Evolutionary conservation across 495 filamentous ascomycete genomes (phyloP).

Genomic region (Aspergillus panamensis): DNA sequence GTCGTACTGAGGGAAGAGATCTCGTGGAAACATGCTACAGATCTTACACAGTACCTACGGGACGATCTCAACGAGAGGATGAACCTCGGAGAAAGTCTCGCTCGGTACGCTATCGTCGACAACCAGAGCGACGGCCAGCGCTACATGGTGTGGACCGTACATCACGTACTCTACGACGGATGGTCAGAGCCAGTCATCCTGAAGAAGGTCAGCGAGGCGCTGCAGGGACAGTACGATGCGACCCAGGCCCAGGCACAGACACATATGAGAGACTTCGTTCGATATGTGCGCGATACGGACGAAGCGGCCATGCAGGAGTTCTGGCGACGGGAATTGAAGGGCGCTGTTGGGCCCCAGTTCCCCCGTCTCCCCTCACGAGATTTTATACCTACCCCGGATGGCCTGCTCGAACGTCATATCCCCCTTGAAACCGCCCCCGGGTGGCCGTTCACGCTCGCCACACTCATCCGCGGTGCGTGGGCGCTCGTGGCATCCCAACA

Average conservation of each 20-base stretch:
- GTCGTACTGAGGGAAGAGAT: conserved; percentile 49
- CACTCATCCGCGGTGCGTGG: conserved; percentile 61
- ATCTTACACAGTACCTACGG: conserved; percentile 49
- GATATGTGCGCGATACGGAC: conserved; percentile 37
- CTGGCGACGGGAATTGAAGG: conserved; percentile 46
- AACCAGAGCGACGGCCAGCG: conserved; percentile 28
- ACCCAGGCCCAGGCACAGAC: conserved; percentile 27
- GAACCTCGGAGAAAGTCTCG: conserved; percentile 52
- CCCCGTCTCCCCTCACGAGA: conserved; percentile 52
- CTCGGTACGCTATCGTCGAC: conserved; percentile 52
- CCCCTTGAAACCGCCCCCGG: conserved; percentile 34
- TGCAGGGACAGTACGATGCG: conserved; percentile 22
- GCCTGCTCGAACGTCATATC: conserved; percentile 49
- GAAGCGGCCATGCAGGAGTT: conserved; percentile 36
- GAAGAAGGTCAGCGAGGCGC: conserved; percentile 46
- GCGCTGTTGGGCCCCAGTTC: conserved; percentile 54
- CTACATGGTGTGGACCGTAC: conserved; percentile 59
- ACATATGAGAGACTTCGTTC: conserved; percentile 44
- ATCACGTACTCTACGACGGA: conserved; percentile 68
- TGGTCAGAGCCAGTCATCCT: conserved; percentile 59
- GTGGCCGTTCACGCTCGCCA: conserved; percentile 51
- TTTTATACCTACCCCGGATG: conserved; percentile 53
- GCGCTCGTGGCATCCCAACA: conserved; percentile 54
- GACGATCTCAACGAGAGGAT: conserved; percentile 46
- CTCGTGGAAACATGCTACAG: conserved; percentile 36